phyloP scores from a whole-genome alignment of 2,329 filamentous ascomycete species.

The Colletotrichum tanaceti region DNA sequence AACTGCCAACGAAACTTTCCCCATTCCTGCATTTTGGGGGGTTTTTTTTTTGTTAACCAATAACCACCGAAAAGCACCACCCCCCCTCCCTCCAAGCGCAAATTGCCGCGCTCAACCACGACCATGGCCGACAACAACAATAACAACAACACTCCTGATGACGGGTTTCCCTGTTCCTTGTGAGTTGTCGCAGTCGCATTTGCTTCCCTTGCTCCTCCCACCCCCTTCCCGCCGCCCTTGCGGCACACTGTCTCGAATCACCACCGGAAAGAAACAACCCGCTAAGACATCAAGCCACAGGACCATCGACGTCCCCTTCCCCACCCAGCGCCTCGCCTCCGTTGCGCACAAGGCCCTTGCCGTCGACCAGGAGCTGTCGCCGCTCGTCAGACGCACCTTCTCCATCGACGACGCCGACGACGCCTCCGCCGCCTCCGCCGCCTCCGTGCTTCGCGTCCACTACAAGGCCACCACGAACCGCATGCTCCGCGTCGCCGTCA shows the following conservation, averaged over 20 bases:
- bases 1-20: conserved; percentile 7
- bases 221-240: not conserved
- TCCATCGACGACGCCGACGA: conserved; percentile 55
- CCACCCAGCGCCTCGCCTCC: conserved; percentile 79
- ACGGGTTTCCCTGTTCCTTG: conserved; percentile 73
- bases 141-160: conserved; percentile 46
- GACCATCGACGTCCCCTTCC: conserved; percentile 82
- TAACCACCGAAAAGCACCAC: not conserved
- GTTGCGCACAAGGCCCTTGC: conserved; percentile 80
- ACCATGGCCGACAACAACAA: conserved; percentile 54
- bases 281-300: conserved; percentile 56
- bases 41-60: too few species aligned
- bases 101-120: conserved; percentile 12
- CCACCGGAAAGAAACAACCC: not conserved
- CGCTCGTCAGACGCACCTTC: conserved; percentile 80
- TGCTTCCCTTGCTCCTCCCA: conserved; percentile 41
- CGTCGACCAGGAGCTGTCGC: conserved; percentile 91
- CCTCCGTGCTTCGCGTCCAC: conserved; percentile 72
- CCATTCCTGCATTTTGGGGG: not conserved
- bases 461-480: conserved; percentile 93
- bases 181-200: conserved; percentile 52
- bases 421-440: conserved; percentile 42
- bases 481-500: conserved; percentile 95
- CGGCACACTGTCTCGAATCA: conserved; percentile 3
- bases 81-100: conserved; percentile 16